A percentile compares a stretch with the other conserved stretches of the same genome.
Conservation (phyloP, 805 yeast species). For the Barnettozyma californica region DNA sequence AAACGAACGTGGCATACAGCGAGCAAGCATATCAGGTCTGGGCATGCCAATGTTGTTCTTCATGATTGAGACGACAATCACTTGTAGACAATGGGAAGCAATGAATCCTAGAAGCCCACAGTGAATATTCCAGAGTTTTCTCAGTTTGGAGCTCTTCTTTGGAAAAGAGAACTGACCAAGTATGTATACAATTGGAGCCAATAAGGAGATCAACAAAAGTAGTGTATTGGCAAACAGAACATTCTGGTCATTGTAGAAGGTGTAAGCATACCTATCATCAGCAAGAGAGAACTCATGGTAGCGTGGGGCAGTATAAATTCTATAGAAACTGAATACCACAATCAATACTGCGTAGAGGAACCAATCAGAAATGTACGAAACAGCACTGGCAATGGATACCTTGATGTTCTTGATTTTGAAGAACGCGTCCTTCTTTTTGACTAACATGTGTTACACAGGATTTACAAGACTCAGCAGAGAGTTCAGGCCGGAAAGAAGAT, state of each 20-base stretch:
- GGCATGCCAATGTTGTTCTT: constrained; percentile 46
- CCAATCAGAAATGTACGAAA: constrained; percentile 31
- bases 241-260: constrained; percentile 29
- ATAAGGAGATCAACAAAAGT: constrained; percentile 27
- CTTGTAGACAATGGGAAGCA: constrained; percentile 35
- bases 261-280: constrained; percentile 30
- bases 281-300: constrained; percentile 28
- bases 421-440: constrained; percentile 8
- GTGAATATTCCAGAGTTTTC: constrained; percentile 39
- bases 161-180: constrained; percentile 15
- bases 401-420: constrained; percentile 21
- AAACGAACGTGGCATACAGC: constrained; percentile 39
- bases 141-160: constrained; percentile 12
- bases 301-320: constrained; percentile 31
- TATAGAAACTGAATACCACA: constrained; percentile 24
- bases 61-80: constrained; percentile 36
- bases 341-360: constrained; percentile 18
- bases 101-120: constrained; percentile 31
- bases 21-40: constrained; percentile 47
- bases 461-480: too few species aligned
- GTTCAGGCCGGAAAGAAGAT: not conserved
- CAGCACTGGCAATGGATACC: constrained; percentile 25
- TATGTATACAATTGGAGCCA: constrained; percentile 20
- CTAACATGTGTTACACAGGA: not conserved
- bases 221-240: constrained; percentile 30